Conservation (phyloP, 2,329 filamentous ascomycete genomes). For the Blastomyces gilchristii region DNA sequence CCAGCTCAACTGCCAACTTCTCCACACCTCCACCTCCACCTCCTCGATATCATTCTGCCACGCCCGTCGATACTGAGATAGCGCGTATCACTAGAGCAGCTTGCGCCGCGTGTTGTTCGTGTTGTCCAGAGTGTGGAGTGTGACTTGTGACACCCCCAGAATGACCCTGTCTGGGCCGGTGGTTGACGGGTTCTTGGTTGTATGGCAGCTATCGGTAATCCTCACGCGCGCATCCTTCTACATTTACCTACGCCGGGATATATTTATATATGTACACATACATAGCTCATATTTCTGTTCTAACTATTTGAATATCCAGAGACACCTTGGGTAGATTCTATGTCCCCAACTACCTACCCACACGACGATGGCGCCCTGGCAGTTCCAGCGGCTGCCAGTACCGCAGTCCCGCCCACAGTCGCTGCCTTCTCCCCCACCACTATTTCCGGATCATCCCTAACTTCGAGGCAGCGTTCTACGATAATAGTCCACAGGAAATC, state of each 20-base stretch:
- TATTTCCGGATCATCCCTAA: constrained; percentile 56
- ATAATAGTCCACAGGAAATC: constrained; percentile 97
- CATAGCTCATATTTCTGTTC: neutral
- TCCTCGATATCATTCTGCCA: neutral
- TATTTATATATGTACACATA: neutral
- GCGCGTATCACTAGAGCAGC: neutral
- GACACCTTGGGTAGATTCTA: constrained; percentile 46
- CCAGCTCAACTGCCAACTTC: neutral
- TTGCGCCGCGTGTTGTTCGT: neutral
- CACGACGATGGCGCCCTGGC: constrained; percentile 30
- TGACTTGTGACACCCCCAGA: constrained; percentile 18
- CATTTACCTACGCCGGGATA: neutral
- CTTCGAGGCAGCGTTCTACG: constrained; percentile 69
- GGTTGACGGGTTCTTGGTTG: constrained; percentile 28
- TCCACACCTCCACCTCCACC: neutral
- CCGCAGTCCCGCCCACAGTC: constrained; percentile 54
- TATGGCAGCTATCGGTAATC: constrained; percentile 43
- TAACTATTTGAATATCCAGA: constrained; percentile 26
- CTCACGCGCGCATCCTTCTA: neutral
- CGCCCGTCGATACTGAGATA: neutral
- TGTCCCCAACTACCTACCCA: constrained; percentile 36
- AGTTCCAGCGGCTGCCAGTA: constrained; percentile 28
- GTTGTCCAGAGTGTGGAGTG: neutral
- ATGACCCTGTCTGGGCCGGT: constrained; percentile 23
- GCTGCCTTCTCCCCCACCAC: constrained; percentile 84